Base-by-base conservation (phyloP, 1,284 basidiomycete genomes). In the Schizophyllum commune region DNA sequence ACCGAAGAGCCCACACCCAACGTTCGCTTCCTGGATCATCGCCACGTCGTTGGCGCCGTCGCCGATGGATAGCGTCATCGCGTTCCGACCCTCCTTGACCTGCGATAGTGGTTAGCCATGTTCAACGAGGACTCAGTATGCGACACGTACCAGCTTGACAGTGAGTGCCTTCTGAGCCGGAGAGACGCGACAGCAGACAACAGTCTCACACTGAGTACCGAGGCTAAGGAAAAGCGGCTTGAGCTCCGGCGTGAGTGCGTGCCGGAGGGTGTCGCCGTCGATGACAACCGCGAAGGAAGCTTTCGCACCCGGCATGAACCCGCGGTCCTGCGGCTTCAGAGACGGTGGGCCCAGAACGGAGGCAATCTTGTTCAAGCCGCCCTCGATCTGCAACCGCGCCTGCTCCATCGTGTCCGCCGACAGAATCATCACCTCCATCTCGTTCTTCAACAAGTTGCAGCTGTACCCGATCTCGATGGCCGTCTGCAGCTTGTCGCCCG, bases 1-100 rank as follows among this genome's bases (percentile, higher is more conserved):
- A 59, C 96, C 96, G 64, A 94, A 86, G 27, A 98, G 81, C 27
- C 96, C 96, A 69, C 96, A 94, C 5, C 96, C 96, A 66, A 97
- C 89, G 73, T 98, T 96, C 39, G 96, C 96, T 70, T 98, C 96
- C 73, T 99, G 96, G 66, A 99, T 99, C 94, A 96, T 96, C 4
- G 93, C 93, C 9, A 96, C 94, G 69, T 96, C 94, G 69, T 96
- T 96, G 15, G 94, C 94, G 60, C 96, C 96, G 68, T 99, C 96
- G 11, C 96, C 96, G 63, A 99, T 98, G 0, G 95, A 93, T 27
- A 98, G 75, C 3, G 95, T 97, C 94, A 98, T 98, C 0, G 96
- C 96, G 63, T 93, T 89, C 62, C 91, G 85, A 6, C 96, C 96
- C 65, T 98, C 94, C 70, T 98, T 98, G 72, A 98, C 91, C 89